Evolutionary conservation across 352 stramenopile genomes (phyloP).

Genomic region (Phytophthora pistaciae): DNA sequence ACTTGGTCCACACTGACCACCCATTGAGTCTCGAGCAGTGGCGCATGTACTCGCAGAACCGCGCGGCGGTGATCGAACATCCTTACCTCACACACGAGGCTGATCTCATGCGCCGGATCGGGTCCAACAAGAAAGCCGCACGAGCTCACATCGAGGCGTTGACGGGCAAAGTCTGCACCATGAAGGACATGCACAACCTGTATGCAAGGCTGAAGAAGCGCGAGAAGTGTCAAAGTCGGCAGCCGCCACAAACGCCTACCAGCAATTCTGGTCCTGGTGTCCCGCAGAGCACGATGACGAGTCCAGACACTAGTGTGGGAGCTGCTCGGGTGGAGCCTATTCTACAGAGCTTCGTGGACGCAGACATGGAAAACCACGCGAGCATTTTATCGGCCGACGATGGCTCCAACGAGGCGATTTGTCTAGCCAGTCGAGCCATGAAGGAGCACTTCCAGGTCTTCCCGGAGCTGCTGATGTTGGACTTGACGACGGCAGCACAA

Average conservation of each 20-base stretch:
- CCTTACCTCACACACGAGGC: constrained; percentile 77
- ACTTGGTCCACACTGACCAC: constrained; percentile 74
- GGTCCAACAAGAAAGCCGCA: constrained; percentile 72
- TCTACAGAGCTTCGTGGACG: constrained; percentile 76
- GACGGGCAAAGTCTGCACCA: constrained; percentile 75
- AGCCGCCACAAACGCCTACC: not conserved
- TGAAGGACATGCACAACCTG: constrained; percentile 87
- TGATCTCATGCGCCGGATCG: constrained; percentile 75
- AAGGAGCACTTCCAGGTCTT: constrained; percentile 79
- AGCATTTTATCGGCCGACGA: constrained; percentile 78
- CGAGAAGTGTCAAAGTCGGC: constrained; percentile 37
- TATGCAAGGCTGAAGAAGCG: constrained; percentile 71
- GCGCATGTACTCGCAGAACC: constrained; percentile 85
- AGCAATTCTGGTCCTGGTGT: not conserved
- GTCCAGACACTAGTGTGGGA: not conserved
- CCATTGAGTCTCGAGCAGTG: constrained; percentile 71
- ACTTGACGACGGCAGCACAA: constrained; percentile 33
- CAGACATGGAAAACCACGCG: constrained; percentile 78
- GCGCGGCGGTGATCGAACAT: constrained; percentile 71
- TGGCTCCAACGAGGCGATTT: constrained; percentile 79
- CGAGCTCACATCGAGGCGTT: constrained; percentile 73
- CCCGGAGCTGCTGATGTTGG: constrained; percentile 64
- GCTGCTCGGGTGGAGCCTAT: constrained; percentile 55
- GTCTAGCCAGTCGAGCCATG: constrained; percentile 75
- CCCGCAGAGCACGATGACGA: not conserved